phyloP scores from a whole-genome alignment of 257 asterid species.

The Ocimum tenuiflorum region DNA sequence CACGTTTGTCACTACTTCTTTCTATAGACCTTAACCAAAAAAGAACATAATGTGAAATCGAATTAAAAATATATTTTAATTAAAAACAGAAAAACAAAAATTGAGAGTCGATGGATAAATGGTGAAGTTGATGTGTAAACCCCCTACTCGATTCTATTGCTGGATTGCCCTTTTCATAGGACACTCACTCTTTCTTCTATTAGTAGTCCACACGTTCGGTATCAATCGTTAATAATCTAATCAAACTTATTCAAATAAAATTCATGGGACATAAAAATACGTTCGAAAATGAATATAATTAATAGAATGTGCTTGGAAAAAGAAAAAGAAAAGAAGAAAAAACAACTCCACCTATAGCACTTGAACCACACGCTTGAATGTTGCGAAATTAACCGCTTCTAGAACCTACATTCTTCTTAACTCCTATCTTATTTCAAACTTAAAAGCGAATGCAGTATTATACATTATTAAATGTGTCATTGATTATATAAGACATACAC shows the following conservation, averaged over 20 bases:
- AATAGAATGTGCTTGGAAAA: neutral
- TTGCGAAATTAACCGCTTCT: too few species aligned
- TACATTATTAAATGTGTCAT: too few species aligned
- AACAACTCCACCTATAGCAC: neutral
- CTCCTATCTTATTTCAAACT: too few species aligned
- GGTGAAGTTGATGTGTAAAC: slow-evolving; percentile 42
- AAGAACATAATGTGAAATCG: too few species aligned
- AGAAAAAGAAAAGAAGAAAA: neutral
- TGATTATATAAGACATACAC: too few species aligned
- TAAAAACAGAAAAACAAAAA: neutral
- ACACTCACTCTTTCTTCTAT: slow-evolving; percentile 29
- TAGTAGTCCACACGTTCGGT: slow-evolving; percentile 11
- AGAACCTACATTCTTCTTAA: too few species aligned
- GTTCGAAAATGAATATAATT: too few species aligned
- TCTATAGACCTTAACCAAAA: too few species aligned
- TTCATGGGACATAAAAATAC: neutral
- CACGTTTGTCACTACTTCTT: neutral
- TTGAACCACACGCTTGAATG: neutral
- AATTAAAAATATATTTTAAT: too few species aligned
- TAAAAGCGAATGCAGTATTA: too few species aligned
- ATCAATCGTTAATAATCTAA: neutral
- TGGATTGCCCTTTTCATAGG: slow-evolving; percentile 36
- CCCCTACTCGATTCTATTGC: slow-evolving; percentile 28
- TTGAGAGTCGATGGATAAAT: neutral
- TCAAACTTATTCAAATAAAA: neutral